A percentile compares a stretch with the other conserved stretches of the same genome.
phyloP scores from a whole-genome alignment of 148 eudicot species.

The Drosera capensis region DNA sequence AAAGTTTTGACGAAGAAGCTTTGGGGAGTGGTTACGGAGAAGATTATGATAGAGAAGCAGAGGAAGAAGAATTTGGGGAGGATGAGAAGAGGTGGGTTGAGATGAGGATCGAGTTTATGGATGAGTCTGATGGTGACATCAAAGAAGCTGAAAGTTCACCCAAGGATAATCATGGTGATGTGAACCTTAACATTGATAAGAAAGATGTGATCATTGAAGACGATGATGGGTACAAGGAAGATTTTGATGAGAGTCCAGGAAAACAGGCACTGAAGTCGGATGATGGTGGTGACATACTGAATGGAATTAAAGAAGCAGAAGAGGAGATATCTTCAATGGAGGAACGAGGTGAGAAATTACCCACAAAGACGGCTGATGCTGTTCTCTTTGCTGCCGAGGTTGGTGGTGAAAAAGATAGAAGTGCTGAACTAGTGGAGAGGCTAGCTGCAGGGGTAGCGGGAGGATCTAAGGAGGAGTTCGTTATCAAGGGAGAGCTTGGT shows the following conservation, averaged over 20 bases:
- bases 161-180: background rate
- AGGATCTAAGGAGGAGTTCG: conserved; percentile 4
- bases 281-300: conserved; percentile 6
- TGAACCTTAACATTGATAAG: background rate
- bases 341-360: conserved; percentile 8
- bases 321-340: conserved; percentile 6
- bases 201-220: conserved; percentile 14
- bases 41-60: background rate
- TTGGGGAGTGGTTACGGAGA: conserved; percentile 8
- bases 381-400: conserved; percentile 11
- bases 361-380: conserved; percentile 7
- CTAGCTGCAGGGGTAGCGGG: conserved; percentile 7
- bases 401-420: conserved; percentile 10
- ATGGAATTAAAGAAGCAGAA: conserved; percentile 11
- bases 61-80: conserved; percentile 13
- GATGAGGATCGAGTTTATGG: conserved; percentile 10
- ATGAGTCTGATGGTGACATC: conserved; percentile 4
- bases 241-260: conserved; percentile 16
- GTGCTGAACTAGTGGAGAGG: conserved; percentile 13
- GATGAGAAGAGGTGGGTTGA: conserved; percentile 8
- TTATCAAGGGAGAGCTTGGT: background rate
- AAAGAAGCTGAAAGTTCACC: background rate
- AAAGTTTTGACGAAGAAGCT: conserved; percentile 3
- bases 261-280: conserved; percentile 7
- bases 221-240: conserved; percentile 24